Evolutionary conservation across 805 yeast genomes (phyloP).

Genomic region (Candida xiaguanensis): DNA sequence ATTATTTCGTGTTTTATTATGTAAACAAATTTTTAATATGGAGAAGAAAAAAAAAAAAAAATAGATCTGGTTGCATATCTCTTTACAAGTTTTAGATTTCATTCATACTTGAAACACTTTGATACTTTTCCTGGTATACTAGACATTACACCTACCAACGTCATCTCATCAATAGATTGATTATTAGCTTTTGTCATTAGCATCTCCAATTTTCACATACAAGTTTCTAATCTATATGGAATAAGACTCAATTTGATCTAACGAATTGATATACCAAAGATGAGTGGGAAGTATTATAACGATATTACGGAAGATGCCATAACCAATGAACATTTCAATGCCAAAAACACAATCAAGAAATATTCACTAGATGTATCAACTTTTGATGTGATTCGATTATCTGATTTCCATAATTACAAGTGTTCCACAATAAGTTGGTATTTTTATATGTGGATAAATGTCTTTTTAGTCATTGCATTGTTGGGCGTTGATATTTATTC

Average conservation of each 20-base stretch:
- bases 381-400: conserved; percentile 47
- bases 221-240: no score
- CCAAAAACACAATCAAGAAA: conserved; percentile 13
- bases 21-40: no score
- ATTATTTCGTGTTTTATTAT: no score
- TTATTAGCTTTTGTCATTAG: no score
- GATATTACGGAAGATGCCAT: background rate
- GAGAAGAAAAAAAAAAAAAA: no score
- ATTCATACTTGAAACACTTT: background rate
- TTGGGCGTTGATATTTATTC: conserved; percentile 75
- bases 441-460: conserved; percentile 38
- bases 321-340: conserved; percentile 9
- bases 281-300: background rate
- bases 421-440: conserved; percentile 44
- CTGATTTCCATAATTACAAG: conserved; percentile 43
- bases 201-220: no score
- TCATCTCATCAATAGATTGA: no score
- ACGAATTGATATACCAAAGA: no score
- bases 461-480: conserved; percentile 51
- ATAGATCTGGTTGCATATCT: background rate
- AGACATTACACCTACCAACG: no score
- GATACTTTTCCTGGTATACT: no score
- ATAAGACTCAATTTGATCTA: no score
- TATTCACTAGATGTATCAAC: conserved; percentile 37
- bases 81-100: background rate